Base-by-base conservation (phyloP, 108 stramenopile species). In the Parmales sp. region DNA sequence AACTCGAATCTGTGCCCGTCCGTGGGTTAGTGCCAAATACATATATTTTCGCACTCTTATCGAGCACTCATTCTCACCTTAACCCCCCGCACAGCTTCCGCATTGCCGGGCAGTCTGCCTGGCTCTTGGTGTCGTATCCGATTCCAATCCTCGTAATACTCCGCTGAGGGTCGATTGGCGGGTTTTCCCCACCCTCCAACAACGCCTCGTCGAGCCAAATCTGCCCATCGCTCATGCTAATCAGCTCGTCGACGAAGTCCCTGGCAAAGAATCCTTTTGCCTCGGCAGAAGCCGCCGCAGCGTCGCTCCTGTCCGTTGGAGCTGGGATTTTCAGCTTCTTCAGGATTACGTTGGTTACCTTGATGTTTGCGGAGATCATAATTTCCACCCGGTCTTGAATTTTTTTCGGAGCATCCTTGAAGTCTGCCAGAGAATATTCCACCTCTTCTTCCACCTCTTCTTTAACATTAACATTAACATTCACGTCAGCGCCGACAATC, bases 171-270 rank as follows among this genome's bases (percentile, higher is more conserved):
- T 92, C 89, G 69, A 92, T 69, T 28, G 89, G 75, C 11, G 91
- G 91, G 26, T 72, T 69, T 63, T 84, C 83, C 49, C 86, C 88
- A 1, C 28, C 31, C 20, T 71, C 67, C 44, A 71, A 60, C 65
- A 86, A 64, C 2, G 41, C 23, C 16, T 85, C 82, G 50, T 88
- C 86, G 9, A 90, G 66, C 86, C 87, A 91, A 2, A 88, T 78
- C 71, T 92, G 91, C 23, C 91, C 91, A 69, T 92, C 91, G 19
- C 86, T 86, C 91, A 92, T 92, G 50, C 86, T 88, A 39, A 92
- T 92, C 54, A 92, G 67, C 64, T 92, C 91, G 69, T 92, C 91
- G 5, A 89, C 79, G 66, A 90, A 89, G 66, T 90, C 88, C 20
- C 88, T 67, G n/a, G 75, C 86, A 8, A 90, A 51, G n/a, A 83